phyloP scores from a whole-genome alignment of 306 rosid species.

The Castanospermum australe region DNA sequence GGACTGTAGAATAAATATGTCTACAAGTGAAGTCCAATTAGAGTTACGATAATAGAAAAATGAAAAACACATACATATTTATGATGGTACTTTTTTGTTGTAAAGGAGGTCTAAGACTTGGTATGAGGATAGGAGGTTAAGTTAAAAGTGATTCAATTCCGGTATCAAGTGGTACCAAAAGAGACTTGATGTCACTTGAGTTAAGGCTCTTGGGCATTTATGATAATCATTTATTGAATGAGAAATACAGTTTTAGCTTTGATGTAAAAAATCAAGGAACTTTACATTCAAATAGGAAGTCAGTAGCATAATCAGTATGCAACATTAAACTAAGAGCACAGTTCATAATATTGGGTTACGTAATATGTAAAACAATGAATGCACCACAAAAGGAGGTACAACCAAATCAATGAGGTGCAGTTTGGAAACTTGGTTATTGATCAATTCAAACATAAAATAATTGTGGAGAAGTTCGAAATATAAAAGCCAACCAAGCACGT shows the following conservation, averaged over 20 bases:
- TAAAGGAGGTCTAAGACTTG: no score
- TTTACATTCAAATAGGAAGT: neutral
- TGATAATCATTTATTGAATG: no score
- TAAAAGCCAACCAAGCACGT: no score
- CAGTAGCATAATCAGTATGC: neutral
- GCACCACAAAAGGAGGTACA: neutral
- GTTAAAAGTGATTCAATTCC: no score
- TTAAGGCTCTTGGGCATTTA: no score
- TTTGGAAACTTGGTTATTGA: no score
- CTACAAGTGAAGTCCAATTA: neutral
- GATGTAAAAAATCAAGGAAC: neutral
- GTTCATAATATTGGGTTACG: neutral
- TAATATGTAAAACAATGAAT: neutral
- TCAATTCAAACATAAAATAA: no score
- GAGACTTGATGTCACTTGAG: no score
- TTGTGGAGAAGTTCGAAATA: no score
- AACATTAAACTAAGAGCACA: no score
- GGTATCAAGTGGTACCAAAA: no score
- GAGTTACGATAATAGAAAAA: neutral
- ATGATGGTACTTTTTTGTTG: neutral
- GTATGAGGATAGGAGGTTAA: no score
- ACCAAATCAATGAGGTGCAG: neutral
- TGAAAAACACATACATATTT: neutral
- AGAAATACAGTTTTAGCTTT: neutral
- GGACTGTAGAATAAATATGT: neutral